phyloP scores from a whole-genome alignment of 352 stramenopile genomes.

The Pythium scleroteichum region DNA sequence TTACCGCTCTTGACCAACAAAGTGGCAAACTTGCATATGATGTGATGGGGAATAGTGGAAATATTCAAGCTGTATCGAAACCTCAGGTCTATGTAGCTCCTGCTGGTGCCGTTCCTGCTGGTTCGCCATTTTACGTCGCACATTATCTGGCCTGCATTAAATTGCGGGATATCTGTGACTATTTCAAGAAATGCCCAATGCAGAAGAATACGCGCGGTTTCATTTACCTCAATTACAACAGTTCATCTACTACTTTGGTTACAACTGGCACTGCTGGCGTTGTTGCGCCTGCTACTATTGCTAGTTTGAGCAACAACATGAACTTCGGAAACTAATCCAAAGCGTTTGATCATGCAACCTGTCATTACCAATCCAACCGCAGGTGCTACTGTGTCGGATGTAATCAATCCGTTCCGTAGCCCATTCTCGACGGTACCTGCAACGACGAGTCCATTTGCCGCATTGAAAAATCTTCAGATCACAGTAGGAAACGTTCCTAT shows the following conservation, averaged over 20 bases:
- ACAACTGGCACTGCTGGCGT: constrained; percentile 19
- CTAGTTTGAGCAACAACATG: constrained; percentile 23
- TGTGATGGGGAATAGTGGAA: constrained; percentile 22
- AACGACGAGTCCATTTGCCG: constrained; percentile 24
- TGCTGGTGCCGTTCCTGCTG: constrained; percentile 16
- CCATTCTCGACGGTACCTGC: constrained; percentile 27
- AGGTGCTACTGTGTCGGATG: constrained; percentile 21
- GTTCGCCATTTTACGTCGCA: constrained; percentile 22
- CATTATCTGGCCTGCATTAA: constrained; percentile 25
- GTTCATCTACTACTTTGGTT: constrained; percentile 21
- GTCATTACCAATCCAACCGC: constrained; percentile 23
- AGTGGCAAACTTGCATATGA: constrained; percentile 25
- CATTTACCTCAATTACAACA: constrained; percentile 28
- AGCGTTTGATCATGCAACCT: constrained; percentile 24
- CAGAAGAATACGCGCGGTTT: constrained; percentile 26
- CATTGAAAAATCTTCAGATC: constrained; percentile 26
- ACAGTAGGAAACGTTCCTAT: constrained; percentile 29
- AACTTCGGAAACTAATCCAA: constrained; percentile 27
- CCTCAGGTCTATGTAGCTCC: constrained; percentile 23
- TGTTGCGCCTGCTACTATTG: constrained; percentile 16
- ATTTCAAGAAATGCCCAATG: constrained; percentile 27
- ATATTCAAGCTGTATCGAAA: constrained; percentile 25
- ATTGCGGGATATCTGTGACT: constrained; percentile 26
- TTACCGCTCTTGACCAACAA: constrained; percentile 24
- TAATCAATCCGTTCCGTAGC: constrained; percentile 24